phyloP scores from a whole-genome alignment of 2,329 filamentous ascomycete species.

The Leptodontidium sp. region DNA sequence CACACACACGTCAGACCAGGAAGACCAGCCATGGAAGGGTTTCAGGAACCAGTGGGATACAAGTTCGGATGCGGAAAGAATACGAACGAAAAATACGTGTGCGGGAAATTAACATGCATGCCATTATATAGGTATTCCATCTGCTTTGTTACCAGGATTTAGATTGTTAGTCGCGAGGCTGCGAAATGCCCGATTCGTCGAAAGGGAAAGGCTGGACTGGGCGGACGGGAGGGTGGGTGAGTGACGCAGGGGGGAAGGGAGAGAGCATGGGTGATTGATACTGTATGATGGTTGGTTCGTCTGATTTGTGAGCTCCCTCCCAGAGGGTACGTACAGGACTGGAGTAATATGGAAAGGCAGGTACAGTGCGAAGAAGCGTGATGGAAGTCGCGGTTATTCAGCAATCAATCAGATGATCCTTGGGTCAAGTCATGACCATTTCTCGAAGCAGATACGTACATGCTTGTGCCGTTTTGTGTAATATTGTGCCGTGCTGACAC shows the following conservation, averaged over 20 bases:
- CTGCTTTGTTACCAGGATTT: conserved; percentile 15
- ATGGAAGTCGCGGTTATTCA: conserved; percentile 3
- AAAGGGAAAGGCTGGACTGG: neutral
- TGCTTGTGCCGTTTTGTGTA: conserved; percentile 12
- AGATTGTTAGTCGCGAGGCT: conserved; percentile 20
- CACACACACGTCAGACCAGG: neutral
- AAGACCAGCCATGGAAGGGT: neutral
- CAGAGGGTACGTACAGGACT: no score
- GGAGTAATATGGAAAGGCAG: conserved; percentile 17
- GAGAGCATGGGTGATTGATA: neutral
- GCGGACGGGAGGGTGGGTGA: neutral
- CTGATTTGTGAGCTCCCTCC: neutral
- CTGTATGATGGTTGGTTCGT: neutral
- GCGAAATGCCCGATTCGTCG: conserved; percentile 24
- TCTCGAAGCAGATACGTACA: neutral
- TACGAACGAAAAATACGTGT: neutral
- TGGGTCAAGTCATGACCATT: neutral
- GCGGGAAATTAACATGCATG: conserved; percentile 24
- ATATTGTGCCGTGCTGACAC: conserved; percentile 23
- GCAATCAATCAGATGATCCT: neutral
- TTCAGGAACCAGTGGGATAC: neutral
- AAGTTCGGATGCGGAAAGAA: conserved; percentile 6
- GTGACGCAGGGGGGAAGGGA: neutral
- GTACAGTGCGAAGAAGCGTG: conserved; percentile 9
- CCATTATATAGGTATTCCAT: conserved; percentile 19